Evolutionary conservation across 2,329 filamentous ascomycete species (phyloP).

Genomic region (Penicillium sp.): DNA sequence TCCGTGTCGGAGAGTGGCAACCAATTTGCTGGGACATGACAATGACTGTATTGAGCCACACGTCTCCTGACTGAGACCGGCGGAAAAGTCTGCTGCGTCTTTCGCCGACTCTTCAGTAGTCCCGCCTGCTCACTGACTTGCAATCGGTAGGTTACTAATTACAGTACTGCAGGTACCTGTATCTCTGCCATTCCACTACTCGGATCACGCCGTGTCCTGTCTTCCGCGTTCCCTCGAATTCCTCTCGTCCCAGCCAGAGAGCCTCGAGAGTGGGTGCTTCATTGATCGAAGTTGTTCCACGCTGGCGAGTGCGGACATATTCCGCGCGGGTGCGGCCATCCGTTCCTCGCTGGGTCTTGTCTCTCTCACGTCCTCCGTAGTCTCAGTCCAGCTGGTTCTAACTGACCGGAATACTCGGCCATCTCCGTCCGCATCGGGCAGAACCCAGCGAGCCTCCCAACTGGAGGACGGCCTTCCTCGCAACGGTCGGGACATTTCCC

Average conservation of each 20-base stretch:
- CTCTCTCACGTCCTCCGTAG: neutral
- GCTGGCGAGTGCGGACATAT: constrained; percentile 6
- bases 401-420: neutral
- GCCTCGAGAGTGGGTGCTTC: neutral
- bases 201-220: neutral
- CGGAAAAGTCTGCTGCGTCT: neutral
- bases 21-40: neutral
- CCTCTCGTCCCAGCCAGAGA: neutral
- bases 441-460: constrained; percentile 4
- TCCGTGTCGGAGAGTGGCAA: neutral
- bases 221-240: constrained; percentile 5
- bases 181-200: neutral
- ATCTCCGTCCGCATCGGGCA: neutral
- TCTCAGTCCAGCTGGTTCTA: neutral
- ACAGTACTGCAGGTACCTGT: neutral
- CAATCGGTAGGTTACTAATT: too few relatives aligned
- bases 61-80: neutral
- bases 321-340: constrained; percentile 11
- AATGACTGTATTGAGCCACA: neutral
- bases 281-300: neutral
- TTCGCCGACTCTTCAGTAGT: neutral
- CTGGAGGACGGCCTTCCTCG: neutral
- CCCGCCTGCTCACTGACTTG: too few relatives aligned
- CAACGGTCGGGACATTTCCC: neutral
- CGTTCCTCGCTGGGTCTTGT: neutral